Evolutionary conservation across 2,329 filamentous ascomycete genomes (phyloP).

Genomic region (Diaporthe vexans): DNA sequence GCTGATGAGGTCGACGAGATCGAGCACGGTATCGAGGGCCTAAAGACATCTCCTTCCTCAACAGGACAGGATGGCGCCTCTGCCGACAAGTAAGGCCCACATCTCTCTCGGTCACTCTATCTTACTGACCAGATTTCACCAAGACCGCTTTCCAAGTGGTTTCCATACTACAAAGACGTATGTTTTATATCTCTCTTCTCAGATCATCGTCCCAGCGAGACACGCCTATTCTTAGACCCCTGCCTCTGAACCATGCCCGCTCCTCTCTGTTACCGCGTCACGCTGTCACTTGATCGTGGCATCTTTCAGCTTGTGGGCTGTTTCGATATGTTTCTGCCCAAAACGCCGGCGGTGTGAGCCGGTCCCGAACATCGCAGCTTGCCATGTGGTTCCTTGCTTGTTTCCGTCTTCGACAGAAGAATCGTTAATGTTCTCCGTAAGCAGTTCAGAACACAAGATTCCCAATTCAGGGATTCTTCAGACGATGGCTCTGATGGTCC

Average conservation of each 20-base stretch:
- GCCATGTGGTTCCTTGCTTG: not conserved
- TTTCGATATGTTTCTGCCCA: not conserved
- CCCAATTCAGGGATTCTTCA: constrained; percentile 66
- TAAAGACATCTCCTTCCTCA: constrained; percentile 66
- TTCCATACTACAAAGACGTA: constrained; percentile 67
- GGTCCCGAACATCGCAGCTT: not conserved
- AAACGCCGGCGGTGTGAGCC: not conserved
- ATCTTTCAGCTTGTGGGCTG: not conserved
- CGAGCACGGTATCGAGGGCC: constrained; percentile 67
- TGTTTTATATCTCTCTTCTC: constrained; percentile 41
- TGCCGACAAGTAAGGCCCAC: constrained; percentile 49
- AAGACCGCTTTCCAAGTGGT: constrained; percentile 60
- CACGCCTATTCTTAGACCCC: not conserved
- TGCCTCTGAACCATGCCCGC: not conserved
- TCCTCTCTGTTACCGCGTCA: not conserved
- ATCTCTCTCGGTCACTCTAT: constrained; percentile 43
- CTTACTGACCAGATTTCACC: constrained; percentile 46
- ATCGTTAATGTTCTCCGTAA: not conserved
- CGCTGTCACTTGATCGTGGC: not conserved
- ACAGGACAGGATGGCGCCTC: constrained; percentile 55
- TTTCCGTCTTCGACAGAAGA: not conserved
- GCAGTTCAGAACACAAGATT: constrained; percentile 64
- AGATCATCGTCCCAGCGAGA: not conserved
- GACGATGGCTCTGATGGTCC: constrained; percentile 67
- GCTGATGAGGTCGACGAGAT: constrained; percentile 69